Conservation (phyloP, 2,329 filamentous ascomycete species). For the Paecilomyces sp. region DNA sequence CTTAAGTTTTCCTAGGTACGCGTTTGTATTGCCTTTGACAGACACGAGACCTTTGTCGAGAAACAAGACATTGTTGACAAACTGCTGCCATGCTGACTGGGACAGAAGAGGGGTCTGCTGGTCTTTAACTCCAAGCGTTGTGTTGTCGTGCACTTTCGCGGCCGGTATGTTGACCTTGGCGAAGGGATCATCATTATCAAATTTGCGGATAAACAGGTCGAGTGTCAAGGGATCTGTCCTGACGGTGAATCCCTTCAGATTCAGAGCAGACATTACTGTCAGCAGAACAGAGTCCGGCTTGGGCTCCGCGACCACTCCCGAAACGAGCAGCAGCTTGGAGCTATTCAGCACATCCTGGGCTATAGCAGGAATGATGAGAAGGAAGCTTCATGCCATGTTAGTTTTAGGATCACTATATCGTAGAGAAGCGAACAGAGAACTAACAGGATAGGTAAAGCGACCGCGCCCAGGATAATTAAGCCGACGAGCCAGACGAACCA, state of each 20-base stretch:
- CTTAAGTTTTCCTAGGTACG: constrained; percentile 25
- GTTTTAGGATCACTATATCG: background rate
- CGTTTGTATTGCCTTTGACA: constrained; percentile 20
- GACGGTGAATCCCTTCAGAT: constrained; percentile 28
- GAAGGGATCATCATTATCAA: constrained; percentile 18
- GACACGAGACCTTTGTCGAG: constrained; percentile 17
- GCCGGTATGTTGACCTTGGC: constrained; percentile 15
- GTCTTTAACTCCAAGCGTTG: constrained; percentile 19
- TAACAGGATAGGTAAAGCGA: constrained; percentile 34
- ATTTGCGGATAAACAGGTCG: constrained; percentile 25
- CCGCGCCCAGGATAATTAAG: constrained; percentile 27
- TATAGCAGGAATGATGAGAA: constrained; percentile 32
- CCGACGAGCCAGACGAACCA: constrained; percentile 31
- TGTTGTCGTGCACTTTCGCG: constrained; percentile 23
- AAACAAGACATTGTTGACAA: constrained; percentile 25
- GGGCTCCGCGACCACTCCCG: constrained; percentile 26
- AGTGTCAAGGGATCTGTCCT: constrained; percentile 28
- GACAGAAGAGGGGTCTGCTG: constrained; percentile 18
- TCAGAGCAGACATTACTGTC: constrained; percentile 26
- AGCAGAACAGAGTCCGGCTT: constrained; percentile 24
- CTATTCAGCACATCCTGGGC: constrained; percentile 32
- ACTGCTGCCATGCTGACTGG: constrained; percentile 19
- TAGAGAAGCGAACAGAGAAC: constrained; percentile 4
- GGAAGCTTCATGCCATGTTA: constrained; percentile 22
- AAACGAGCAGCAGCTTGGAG: constrained; percentile 28